Conservation (phyloP, 352 stramenopile genomes). For the Pythium dissotocum region DNA sequence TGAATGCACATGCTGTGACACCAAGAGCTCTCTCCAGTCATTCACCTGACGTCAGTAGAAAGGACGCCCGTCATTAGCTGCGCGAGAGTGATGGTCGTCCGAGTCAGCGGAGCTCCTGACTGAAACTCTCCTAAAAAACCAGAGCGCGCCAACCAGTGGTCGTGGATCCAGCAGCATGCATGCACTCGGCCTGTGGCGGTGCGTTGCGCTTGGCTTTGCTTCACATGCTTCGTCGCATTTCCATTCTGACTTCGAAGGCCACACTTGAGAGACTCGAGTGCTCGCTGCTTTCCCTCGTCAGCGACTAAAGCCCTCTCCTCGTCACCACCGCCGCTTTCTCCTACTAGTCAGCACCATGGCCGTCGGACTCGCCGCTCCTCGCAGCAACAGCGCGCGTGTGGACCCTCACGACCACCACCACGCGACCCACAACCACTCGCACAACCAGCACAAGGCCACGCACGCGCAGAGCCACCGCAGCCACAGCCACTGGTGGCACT, state of each 20-base stretch:
- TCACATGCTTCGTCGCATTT: constrained; percentile 21
- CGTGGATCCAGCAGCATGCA: neutral
- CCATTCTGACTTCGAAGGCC: neutral
- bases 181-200: neutral
- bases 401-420: constrained; percentile 23
- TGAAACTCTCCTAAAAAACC: neutral
- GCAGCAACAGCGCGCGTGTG: constrained; percentile 15
- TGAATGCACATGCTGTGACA: neutral
- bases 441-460: neutral
- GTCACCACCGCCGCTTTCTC: neutral
- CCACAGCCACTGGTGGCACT: constrained; percentile 24
- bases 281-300: neutral
- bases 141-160: constrained; percentile 12
- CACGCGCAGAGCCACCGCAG: neutral
- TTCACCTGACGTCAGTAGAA: constrained; percentile 3
- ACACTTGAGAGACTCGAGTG: neutral
- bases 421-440: neutral
- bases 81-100: constrained; percentile 19
- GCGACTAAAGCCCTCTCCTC: neutral
- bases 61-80: neutral
- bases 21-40: neutral
- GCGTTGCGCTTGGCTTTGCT: neutral
- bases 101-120: neutral
- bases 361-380: constrained; percentile 10
- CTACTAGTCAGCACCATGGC: constrained; percentile 12